Base-by-base conservation (phyloP, 129 eudicot species). In the Flaveria trinervia region DNA sequence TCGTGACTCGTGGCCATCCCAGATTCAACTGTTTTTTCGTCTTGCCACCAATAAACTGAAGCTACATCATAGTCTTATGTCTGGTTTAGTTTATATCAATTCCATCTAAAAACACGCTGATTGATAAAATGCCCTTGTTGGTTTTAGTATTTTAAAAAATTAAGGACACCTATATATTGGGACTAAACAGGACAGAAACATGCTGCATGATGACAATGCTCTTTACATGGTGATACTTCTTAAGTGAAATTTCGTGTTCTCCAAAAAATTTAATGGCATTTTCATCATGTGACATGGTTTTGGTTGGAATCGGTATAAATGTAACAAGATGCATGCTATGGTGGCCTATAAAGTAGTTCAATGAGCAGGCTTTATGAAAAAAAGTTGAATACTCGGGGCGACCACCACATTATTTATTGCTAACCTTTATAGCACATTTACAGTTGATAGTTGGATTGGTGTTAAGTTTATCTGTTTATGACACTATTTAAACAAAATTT, bases 351-450 rank as follows among this genome's bases (percentile, higher is more conserved):
- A 59, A 59, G 65, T 20, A 2, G 36, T 59, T 59, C 2, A 10
- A 22, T 23, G 36, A 11, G 36, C 8, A 39, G 33, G 22, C n/a
- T 59, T 23, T 7, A 22, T 22, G 36, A 59, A 9, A 59, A 59
- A 2, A 20, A 20, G 33, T 20, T n/a, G 61, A n/a, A 4, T n/a
- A 55, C 61, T 55, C 18, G 26, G 26, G 12, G 22, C 16, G 23
- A 2, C 16, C 65, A 22, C 4, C 5, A 13, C 44, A 62, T 62
- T 10, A 10, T 45, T 30, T 62, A 62, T 26, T 17, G 10, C 68
- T 62, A 62, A 62, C 5, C 43, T 28, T 62, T 26, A 33, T 62
- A 28, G 30, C 68, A 62, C 68, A 62, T 62, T 26, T 28, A 62
- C 20, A 28, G 15, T 36, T 2, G 69, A 66, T 49, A 66, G 16